phyloP scores from a whole-genome alignment of 2,329 filamentous ascomycete genomes.

The Reticulascus tulasneorum region DNA sequence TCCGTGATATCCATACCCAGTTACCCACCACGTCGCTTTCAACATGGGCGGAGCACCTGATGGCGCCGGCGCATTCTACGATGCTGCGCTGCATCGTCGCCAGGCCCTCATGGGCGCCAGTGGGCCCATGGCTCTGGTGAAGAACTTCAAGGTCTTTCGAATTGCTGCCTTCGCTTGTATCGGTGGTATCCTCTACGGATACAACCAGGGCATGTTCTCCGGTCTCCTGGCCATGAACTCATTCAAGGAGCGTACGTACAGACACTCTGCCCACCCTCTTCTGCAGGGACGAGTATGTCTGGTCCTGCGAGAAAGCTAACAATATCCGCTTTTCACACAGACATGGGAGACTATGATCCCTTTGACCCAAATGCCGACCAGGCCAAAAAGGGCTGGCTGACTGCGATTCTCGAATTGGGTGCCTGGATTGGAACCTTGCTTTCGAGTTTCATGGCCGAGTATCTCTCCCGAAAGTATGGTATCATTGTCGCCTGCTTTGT shows the following conservation, averaged over 20 bases:
- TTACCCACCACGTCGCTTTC: too few species aligned
- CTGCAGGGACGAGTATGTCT: not conserved
- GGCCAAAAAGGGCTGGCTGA: slow-evolving; percentile 57
- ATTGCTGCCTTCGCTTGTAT: slow-evolving; percentile 60
- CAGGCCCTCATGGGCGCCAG: slow-evolving; percentile 50
- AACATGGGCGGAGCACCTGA: slow-evolving; percentile 37
- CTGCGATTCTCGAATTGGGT: slow-evolving; percentile 69
- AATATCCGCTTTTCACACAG: slow-evolving; percentile 22
- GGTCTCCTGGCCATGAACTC: slow-evolving; percentile 59
- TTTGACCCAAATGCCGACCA: slow-evolving; percentile 39
- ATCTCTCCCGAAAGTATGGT: slow-evolving; percentile 63
- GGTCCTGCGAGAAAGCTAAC: slow-evolving; percentile 4
- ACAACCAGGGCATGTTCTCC: slow-evolving; percentile 70
- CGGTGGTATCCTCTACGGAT: slow-evolving; percentile 62
- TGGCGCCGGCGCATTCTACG: slow-evolving; percentile 34
- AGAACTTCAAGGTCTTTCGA: slow-evolving; percentile 58
- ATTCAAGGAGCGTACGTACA: slow-evolving; percentile 45
- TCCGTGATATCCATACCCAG: too few species aligned
- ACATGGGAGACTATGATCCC: slow-evolving; percentile 53
- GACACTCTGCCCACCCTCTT: slow-evolving; percentile 1
- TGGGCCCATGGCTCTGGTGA: slow-evolving; percentile 49
- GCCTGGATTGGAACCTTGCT: slow-evolving; percentile 72
- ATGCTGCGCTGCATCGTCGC: slow-evolving; percentile 48
- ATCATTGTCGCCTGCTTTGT: slow-evolving; percentile 62
- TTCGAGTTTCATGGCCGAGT: slow-evolving; percentile 68